Conservation (phyloP, 345 rosid genomes). For the Brassica napus region Da-Ae NC_063443.1:1478001-1478500, state of each 20-base stretch:
- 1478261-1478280: constrained; percentile 20
- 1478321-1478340: neutral
- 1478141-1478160: constrained; percentile 8
- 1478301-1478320: neutral
- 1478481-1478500: neutral
- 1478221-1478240: constrained; percentile 22
- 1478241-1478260: neutral
- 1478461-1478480: constrained; percentile 50
- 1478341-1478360: neutral
- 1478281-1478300: neutral
- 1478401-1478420: constrained; percentile 54
- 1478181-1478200: constrained; percentile 20
- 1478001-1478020: neutral
- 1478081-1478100: constrained; percentile 19
- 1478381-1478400: too few species aligned
- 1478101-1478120: constrained; percentile 2
- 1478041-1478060: neutral
- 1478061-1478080: constrained; percentile 1
- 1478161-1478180: constrained; percentile 35
- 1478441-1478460: constrained; percentile 81
- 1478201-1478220: constrained; percentile 19
- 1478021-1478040: neutral
- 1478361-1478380: neutral
- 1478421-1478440: constrained; percentile 93
- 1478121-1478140: neutral